These are phyloP conservation scores for Olyra latifolia DNA, from an alignment of 176 grass and related monocot species.

Conservation along the genomic window DNA sequence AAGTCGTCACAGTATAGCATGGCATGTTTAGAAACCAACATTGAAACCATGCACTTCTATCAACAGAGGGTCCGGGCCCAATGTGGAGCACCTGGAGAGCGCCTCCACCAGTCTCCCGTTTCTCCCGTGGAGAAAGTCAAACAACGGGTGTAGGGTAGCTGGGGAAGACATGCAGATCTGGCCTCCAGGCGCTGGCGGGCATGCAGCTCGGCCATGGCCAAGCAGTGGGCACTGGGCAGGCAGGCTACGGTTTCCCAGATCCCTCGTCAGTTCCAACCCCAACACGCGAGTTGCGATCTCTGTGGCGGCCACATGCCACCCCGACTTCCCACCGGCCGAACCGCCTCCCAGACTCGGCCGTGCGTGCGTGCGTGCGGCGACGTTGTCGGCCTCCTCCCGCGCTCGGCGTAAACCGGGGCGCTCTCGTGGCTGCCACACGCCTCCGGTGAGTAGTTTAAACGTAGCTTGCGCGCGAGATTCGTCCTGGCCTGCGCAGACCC, in stretches of 20 bases:
- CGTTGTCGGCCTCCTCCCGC: neutral
- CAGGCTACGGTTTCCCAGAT: neutral
- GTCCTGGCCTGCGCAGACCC: neutral
- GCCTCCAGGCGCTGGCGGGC: too few relatives aligned
- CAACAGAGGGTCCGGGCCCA: too few relatives aligned
- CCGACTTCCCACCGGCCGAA: neutral
- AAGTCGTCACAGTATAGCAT: too few relatives aligned
- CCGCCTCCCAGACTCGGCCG: neutral
- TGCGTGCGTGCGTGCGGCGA: neutral
- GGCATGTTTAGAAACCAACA: too few relatives aligned
- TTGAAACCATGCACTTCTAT: too few relatives aligned
- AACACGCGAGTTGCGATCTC: neutral
- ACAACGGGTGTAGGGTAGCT: neutral
- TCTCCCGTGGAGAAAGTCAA: neutral
- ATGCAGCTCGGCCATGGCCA: too few relatives aligned
- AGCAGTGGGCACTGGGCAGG: too few relatives aligned
- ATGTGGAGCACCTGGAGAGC: too few relatives aligned
- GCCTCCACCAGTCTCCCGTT: neutral
- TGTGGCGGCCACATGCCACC: slow-evolving; percentile 1
- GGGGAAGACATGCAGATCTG: too few relatives aligned
- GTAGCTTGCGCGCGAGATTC: neutral
- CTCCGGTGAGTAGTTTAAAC: slow-evolving; percentile 30
- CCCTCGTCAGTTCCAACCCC: slow-evolving; percentile 5
- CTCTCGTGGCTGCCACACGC: slow-evolving; percentile 51
- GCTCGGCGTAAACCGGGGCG: neutral